Evolutionary conservation across 352 stramenopile genomes (phyloP), one percentile per base, ranked within the genome.

Genomic region (Phytophthora pseudosyringae): DNA sequence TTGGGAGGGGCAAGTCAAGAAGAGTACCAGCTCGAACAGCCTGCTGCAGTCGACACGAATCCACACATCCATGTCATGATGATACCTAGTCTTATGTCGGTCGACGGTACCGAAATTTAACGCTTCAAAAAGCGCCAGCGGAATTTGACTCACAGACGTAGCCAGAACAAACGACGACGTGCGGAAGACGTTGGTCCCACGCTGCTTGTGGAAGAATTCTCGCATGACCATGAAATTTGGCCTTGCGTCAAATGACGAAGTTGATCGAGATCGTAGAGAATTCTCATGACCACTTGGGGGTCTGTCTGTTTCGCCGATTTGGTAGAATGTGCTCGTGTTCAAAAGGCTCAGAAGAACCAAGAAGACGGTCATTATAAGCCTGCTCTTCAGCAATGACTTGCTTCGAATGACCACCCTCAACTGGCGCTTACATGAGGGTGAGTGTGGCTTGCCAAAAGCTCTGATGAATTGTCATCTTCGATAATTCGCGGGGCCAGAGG

Each of bases 1-100:
- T 45, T 21, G 5, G 39, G 39, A 10, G 39, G 26, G 39, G 26
- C 39, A 15, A 28, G 45, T 51, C 45, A 89, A 35, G 58, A 91
- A 77, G 7, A 90, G 74, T 40, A 73, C 76, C 12, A 80, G 5
- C 9, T 86, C 16, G 56, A 90, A 93, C 85, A 93, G 8, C 61
- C 53, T 8, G 55, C 65, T 2, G n/a, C 47, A 13, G 47, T 44
- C 32, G 29, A 35, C 29, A 55, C 63, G 48, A 77, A 73, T 15
- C 84, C 86, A 43, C 88, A 81, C 63, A 92, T 83, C 65, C 75
- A 93, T 59, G 92, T 92, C 13, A 93, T 43, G 56, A 93, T 67
- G 15, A n/a, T n/a, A n/a, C n/a, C n/a, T n/a, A n/a, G n/a, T n/a
- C n/a, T n/a, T n/a, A n/a, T n/a, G n/a, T n/a, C n/a, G n/a, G n/a